Conservation (phyloP, 2,329 filamentous ascomycete genomes). For the Hansfordia pulvinata region DNA sequence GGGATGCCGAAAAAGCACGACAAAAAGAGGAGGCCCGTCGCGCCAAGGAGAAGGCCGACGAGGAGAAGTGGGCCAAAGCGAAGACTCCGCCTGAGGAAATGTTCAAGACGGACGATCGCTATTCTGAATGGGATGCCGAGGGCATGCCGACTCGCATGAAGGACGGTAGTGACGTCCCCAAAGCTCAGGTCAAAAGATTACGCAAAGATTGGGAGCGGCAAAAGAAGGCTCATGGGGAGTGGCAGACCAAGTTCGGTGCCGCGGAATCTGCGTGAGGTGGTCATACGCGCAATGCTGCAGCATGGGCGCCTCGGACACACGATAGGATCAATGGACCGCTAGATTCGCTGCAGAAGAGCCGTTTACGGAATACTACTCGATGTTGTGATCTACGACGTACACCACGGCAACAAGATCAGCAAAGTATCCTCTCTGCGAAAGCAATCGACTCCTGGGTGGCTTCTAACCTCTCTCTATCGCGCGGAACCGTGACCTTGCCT, state of each 20-base stretch:
- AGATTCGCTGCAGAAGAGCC: no score
- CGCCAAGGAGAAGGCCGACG: conserved; percentile 33
- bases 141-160: conserved; percentile 68
- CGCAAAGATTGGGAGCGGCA: conserved; percentile 84
- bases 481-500: no score
- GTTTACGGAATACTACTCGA: no score
- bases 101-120: conserved; percentile 45
- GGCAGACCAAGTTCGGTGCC: conserved; percentile 21
- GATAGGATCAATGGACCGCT: no score
- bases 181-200: conserved; percentile 68
- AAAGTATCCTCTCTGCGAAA: no score
- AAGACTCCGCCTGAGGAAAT: conserved; percentile 39
- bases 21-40: conserved; percentile 41
- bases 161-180: conserved; percentile 67
- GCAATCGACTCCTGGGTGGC: no score
- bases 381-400: no score
- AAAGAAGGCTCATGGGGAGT: conserved; percentile 70
- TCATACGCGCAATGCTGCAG: no score
- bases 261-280: no score
- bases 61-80: conserved; percentile 42
- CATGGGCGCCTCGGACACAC: no score
- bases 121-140: conserved; percentile 68
- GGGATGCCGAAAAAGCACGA: conserved; percentile 44
- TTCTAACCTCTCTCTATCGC: no score
- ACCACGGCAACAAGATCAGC: no score